Evolutionary conservation across 148 eudicot species (phyloP), one percentile per base, ranked within the genome.

Genomic region (Rheum nobile): DNA sequence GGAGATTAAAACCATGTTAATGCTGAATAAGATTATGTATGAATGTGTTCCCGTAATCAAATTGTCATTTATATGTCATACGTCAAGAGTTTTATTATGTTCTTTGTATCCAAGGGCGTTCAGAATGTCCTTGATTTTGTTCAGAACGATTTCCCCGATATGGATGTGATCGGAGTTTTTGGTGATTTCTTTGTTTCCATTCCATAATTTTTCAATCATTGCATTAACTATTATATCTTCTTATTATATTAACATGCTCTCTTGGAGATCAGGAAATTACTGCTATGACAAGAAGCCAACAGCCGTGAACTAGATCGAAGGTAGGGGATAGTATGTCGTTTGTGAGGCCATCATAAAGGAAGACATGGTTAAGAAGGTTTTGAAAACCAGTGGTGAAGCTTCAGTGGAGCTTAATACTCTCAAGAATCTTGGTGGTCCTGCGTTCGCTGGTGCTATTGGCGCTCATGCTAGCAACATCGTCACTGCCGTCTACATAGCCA

Each of bases 231-330:
- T 31, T 29, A 29, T 29, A 14, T 67, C 39, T 46, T 46, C 19
- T 52, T 52, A 21, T 52, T 52, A 2, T 6, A 21, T 28, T 21
- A 52, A n/a, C 21, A n/a, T 52, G 70, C 12, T 29, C 8, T 4
- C 19, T 31, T 65, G 21, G 31, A 0, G 2, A 5, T 4, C 32
- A 71, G 74, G 74, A 43, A 71, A 71, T 32, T 71, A 71, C 17
- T 71, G 74, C 54, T 71, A 54, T 9, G 74, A 71, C 50, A 71
- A 71, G 54, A 71, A 71, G n/a, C 74, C 74, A 42, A 32, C 74
- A 42, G 74, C 74, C 2, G 47, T 71, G 29, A 71, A 71, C 35
- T 71, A 55, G 74, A 24, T 71, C 0, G 74, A 71, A 71, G 74
- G 74, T 0, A 39, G 74, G 52, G 74, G 74, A 0, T 43, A 71